Evolutionary conservation across 2,329 filamentous ascomycete genomes (phyloP), one percentile per base, ranked within the genome.

Genomic region (Diaporthe nobilis): DNA sequence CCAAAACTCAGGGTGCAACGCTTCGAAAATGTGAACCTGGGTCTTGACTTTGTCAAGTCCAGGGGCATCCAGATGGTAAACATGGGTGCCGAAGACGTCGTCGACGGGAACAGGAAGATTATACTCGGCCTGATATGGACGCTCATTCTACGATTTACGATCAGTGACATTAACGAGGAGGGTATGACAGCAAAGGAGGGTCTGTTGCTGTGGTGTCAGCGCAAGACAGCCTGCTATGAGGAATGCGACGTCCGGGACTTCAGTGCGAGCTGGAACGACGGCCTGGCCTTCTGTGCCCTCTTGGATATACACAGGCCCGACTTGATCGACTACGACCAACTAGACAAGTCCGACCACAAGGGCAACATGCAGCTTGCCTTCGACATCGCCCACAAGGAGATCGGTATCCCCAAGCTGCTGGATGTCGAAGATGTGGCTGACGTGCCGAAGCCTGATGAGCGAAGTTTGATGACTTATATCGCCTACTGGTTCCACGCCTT

Each of bases 401-500:
- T 99, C 81, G 97, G 97, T 68, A 99, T 99, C 76, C 97, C 97
- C 22, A 95, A 96, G 81, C 88, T 99, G 83, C 90, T 99, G 76
- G 97, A 99, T 84, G 97, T 98, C 20, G 97, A 99, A 85, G 97
- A 99, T 87, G 97, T 99, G 28, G 98, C 95, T 84, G 97, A 99
- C 83, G 96, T 99, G 39, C 91, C 95, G 34, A 97, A 97, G 86
- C 97, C 97, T 34, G 97, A 99, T 83, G 97, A 99, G 85, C 93
- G 95, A 80, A 97, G 94, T 83, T 89, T 99, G 83, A 99, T 99
- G 97, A 99, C 97, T 0, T 99, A 99, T 85, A 99, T 99, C 81
- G 97, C 97, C 78, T 99, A 99, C 88, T 99, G 97, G 97, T 99
- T 99, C 90, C 97, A 99, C 83, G 97, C 97, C 80, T 99, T 99